phyloP scores from a whole-genome alignment of 2,329 filamentous ascomycete species.

The Diaporthe velutina region DNA sequence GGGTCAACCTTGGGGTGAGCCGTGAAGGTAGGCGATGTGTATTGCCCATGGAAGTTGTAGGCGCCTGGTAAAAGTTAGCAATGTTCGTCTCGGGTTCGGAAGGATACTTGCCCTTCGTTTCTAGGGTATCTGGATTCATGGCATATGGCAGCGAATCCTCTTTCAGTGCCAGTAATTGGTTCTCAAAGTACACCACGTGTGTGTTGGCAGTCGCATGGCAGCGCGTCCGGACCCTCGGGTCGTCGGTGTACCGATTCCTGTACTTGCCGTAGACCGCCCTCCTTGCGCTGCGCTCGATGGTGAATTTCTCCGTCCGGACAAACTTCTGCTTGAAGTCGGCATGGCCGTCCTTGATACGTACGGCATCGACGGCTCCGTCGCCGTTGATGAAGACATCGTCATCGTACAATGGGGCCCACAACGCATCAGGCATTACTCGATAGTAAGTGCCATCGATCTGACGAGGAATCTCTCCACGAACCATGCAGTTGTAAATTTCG shows the following conservation, averaged over 20 bases:
- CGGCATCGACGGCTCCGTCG: conserved; percentile 29
- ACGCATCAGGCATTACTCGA: conserved; percentile 31
- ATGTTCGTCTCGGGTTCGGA: background rate
- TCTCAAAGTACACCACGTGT: conserved; percentile 69
- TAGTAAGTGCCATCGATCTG: conserved; percentile 36
- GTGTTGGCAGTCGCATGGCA: conserved; percentile 71
- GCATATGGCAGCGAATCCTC: conserved; percentile 66
- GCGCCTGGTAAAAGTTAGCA: conserved; percentile 3
- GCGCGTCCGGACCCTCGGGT: conserved; percentile 51
- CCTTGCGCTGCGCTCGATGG: conserved; percentile 22
- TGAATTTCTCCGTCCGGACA: conserved; percentile 33
- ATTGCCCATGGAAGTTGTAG: conserved; percentile 65
- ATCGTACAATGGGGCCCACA: conserved; percentile 21
- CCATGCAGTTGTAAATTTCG: conserved; percentile 31
- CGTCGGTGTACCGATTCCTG: conserved; percentile 33
- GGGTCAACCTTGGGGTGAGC: conserved; percentile 67
- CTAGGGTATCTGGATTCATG: conserved; percentile 62
- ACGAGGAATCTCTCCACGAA: conserved; percentile 27
- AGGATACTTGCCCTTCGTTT: conserved; percentile 56
- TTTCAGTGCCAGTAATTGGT: conserved; percentile 66
- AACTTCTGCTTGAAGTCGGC: conserved; percentile 36
- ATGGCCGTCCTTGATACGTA: conserved; percentile 35
- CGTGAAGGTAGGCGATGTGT: conserved; percentile 60
- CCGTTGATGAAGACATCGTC: conserved; percentile 35
- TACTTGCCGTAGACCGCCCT: conserved; percentile 28